phyloP scores from a whole-genome alignment of 1,139 yeast species.

The Hemisphaericaspora subhashii region DNA sequence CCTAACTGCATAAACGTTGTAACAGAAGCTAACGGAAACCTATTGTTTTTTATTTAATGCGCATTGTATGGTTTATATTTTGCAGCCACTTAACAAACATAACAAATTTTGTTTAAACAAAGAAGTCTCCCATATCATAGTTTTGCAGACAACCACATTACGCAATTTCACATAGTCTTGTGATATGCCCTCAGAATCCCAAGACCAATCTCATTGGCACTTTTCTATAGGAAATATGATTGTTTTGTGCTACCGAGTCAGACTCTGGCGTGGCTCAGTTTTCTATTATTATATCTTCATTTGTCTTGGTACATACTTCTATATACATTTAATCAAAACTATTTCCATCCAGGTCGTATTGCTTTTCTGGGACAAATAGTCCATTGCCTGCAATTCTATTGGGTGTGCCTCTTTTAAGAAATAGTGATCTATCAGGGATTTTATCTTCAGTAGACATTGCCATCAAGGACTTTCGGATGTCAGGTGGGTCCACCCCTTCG shows the following conservation, averaged over 20 bases:
- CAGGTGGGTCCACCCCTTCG: slow-evolving; percentile 49
- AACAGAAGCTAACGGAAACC: not conserved
- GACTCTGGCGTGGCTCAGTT: too few species aligned
- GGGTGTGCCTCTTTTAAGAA: slow-evolving; percentile 35
- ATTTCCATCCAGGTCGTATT: not conserved
- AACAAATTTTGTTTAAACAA: too few species aligned
- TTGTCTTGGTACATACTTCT: not conserved
- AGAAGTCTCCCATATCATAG: not conserved
- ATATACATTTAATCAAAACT: not conserved
- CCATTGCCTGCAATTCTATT: slow-evolving; percentile 41
- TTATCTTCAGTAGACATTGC: slow-evolving; percentile 33
- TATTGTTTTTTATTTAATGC: not conserved
- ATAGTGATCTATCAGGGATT: slow-evolving; percentile 33
- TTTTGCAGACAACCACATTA: not conserved
- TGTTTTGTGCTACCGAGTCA: too few species aligned
- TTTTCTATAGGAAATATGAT: too few species aligned
- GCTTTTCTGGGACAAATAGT: slow-evolving; percentile 13
- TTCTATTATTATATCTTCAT: too few species aligned
- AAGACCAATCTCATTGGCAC: too few species aligned
- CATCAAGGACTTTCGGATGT: slow-evolving; percentile 42
- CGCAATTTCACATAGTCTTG: not conserved
- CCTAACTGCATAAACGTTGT: not conserved
- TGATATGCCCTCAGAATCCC: too few species aligned
- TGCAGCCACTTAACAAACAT: not conserved
- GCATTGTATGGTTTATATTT: not conserved